Base-by-base conservation (phyloP, 768 basidiomycete species). In the Pleurotus tuber-regium region DNA sequence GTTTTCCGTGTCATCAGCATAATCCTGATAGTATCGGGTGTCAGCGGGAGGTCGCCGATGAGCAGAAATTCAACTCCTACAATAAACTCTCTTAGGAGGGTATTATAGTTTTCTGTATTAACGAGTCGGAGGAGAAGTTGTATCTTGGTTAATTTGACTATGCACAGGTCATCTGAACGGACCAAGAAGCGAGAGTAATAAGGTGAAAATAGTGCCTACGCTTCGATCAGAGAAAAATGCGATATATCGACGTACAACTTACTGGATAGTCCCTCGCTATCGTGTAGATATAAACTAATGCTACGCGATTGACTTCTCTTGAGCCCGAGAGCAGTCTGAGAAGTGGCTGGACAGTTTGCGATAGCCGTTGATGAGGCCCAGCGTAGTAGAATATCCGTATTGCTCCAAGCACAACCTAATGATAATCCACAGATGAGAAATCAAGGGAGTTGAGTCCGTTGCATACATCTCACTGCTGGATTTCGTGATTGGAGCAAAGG, bases 401-500 rank as follows among this genome's bases (percentile, higher is more conserved):
- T 0, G 78, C 89, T 16, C 89, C 89, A 41, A 95, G 67, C 0
- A 94, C 85, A 26, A 95, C 92, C 91, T 93, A 54, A 21, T 9
- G 14, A 28, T 50, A 23, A 51, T 14, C 26, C 48, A 43, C 54
- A 51, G 16, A 50, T 28, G 30, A 30, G 29, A 21, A 19, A 9
- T 7, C 25, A 24, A 52, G 47, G 4, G 12, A 38, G 4, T 29
- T 12, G 36, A 16, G 4, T n/a, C 23, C 7, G 33, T n/a, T n/a
- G n/a, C n/a, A n/a, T n/a, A n/a, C n/a, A n/a, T 66, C 85, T 59
- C 57, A 95, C 92, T 4, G 94, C 90, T 11, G 94, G 84, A 66
- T 97, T 98, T 51, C 84, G 76, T 47, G 89, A 92, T 60, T 89
- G 86, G 55, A 96, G 84, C 9, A 97, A 70, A 6, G 91, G 88